These are phyloP conservation scores for Solanum okadae DNA, from an alignment of 257 asterid species.

Conservation along the genomic window DNA sequence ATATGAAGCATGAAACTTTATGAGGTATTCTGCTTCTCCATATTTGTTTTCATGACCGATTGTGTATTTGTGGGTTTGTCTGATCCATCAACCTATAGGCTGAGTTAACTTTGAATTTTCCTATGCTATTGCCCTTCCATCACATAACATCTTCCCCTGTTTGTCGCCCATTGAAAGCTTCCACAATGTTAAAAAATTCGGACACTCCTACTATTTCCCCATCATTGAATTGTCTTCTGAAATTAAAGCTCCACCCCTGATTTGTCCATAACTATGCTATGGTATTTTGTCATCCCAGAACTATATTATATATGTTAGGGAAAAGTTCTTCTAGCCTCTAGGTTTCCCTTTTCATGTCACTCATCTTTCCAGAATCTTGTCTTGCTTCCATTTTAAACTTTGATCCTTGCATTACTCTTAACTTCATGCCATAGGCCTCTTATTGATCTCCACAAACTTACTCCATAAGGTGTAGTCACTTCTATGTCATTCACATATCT, in stretches of 20 bases:
- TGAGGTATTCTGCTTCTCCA: not conserved
- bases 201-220: not conserved
- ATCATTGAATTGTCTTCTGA: not conserved
- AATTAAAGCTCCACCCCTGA: not conserved
- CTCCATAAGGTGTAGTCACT: not conserved
- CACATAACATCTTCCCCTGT: not conserved
- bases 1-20: not conserved
- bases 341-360: not conserved
- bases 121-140: not conserved
- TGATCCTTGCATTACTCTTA: not conserved
- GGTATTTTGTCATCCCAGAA: not conserved
- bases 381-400: not conserved
- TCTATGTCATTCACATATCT: not conserved
- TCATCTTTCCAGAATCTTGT: not conserved
- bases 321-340: not conserved
- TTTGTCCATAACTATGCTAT: not conserved
- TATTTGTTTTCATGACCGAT: not conserved
- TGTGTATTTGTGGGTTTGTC: not conserved
- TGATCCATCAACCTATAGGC: not conserved
- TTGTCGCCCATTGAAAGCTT: not conserved
- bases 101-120: not conserved
- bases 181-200: not conserved
- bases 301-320: not conserved
- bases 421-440: not conserved
- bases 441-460: not conserved